phyloP scores from a whole-genome alignment of 768 basidiomycete species.

The Lanmaoa pseudosensibilis region DNA sequence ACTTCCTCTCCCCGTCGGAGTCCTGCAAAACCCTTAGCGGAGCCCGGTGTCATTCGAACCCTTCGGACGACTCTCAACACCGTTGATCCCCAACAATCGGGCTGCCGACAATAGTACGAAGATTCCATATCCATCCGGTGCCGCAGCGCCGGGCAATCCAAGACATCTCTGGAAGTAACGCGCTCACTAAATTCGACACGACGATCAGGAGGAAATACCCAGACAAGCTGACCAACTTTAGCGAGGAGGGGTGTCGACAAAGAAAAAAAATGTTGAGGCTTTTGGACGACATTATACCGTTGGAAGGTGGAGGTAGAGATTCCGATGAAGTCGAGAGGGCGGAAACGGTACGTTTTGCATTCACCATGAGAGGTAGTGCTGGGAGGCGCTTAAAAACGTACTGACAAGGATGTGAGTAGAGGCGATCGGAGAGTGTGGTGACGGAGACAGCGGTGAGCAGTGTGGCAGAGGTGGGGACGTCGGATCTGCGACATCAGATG shows the following conservation, averaged over 20 bases:
- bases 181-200: constrained; percentile 69
- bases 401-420: constrained; percentile 21
- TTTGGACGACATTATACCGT: constrained; percentile 68
- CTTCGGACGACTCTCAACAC: constrained; percentile 61
- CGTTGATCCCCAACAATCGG: constrained; percentile 42
- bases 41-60: constrained; percentile 60
- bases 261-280: constrained; percentile 62
- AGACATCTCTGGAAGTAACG: constrained; percentile 63
- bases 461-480: constrained; percentile 34
- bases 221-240: constrained; percentile 67
- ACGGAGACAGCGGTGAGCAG: constrained; percentile 45
- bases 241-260: constrained; percentile 67
- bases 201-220: constrained; percentile 69
- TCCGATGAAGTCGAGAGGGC: constrained; percentile 41
- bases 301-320: constrained; percentile 50
- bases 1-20: constrained; percentile 40
- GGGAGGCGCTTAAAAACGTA: neutral
- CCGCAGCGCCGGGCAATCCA: constrained; percentile 57
- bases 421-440: constrained; percentile 59
- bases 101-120: constrained; percentile 17
- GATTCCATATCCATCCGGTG: too few relatives aligned
- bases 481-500: constrained; percentile 34
- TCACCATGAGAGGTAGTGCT: too few relatives aligned
- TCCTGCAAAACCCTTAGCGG: constrained; percentile 37
- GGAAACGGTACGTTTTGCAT: constrained; percentile 50